A percentile compares a stretch with the other conserved stretches of the same genome.
Evolutionary conservation across 345 rosid genomes (phyloP).

Genomic region (Sonneratia alba): DNA sequence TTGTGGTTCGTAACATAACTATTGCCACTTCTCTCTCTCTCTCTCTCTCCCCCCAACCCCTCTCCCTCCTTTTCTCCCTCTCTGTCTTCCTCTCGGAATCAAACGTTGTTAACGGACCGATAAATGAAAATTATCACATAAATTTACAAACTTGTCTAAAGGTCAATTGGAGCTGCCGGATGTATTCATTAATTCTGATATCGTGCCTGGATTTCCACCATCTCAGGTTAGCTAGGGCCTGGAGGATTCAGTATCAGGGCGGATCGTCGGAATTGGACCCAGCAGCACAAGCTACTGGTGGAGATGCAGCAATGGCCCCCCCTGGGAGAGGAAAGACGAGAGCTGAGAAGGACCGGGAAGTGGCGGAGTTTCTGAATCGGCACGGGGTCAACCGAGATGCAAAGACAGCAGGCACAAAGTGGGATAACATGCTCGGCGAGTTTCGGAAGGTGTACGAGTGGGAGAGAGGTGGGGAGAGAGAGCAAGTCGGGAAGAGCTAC

Average conservation of each 20-base stretch:
- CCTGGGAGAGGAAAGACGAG: slow-evolving; percentile 69
- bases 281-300: slow-evolving; percentile 14
- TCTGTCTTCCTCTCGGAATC: too few species aligned
- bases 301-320: slow-evolving; percentile 18
- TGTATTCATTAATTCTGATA: neutral
- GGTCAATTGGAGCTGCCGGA: too few species aligned
- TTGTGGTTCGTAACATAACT: slow-evolving; percentile 37
- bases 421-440: slow-evolving; percentile 99
- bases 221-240: slow-evolving; percentile 52
- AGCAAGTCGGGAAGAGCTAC: slow-evolving; percentile 78
- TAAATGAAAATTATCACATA: too few species aligned
- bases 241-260: slow-evolving; percentile 77
- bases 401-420: slow-evolving; percentile 92
- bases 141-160: too few species aligned
- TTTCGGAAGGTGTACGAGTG: slow-evolving; percentile 89
- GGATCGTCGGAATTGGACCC: slow-evolving; percentile 26
- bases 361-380: slow-evolving; percentile 72
- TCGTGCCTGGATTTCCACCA: neutral
- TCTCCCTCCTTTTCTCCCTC: too few species aligned
- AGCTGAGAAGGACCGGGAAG: slow-evolving; percentile 90
- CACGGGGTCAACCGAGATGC: slow-evolving; percentile 83
- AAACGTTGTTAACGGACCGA: too few species aligned
- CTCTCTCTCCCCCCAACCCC: too few species aligned
- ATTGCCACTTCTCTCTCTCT: too few species aligned
- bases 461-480: slow-evolving; percentile 76